Conservation (phyloP, 2,329 filamentous ascomycete species). For the Cladosporium sp. region DNA sequence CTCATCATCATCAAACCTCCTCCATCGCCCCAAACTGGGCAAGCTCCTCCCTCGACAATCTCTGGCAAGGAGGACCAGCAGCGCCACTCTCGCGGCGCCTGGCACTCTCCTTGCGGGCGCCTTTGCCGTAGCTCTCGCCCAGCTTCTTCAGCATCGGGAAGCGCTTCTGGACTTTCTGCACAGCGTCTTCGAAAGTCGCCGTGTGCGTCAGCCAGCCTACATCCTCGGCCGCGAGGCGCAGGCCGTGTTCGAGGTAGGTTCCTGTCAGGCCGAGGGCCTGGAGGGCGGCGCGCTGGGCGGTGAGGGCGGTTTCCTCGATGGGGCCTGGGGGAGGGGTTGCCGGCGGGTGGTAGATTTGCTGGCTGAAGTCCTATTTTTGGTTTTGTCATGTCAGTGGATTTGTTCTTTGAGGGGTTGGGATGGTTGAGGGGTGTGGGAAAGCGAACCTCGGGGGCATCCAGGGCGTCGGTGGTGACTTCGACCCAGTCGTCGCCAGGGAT, state of each 20-base stretch:
- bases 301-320: conserved; percentile 1
- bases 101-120: background rate
- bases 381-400: background rate
- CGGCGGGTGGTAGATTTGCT: background rate
- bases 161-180: background rate
- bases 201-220: conserved; percentile 14
- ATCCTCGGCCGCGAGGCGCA: conserved; percentile 5
- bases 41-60: background rate
- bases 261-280: conserved; percentile 9
- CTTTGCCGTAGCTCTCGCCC: conserved; percentile 8
- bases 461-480: background rate
- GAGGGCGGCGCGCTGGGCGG: conserved; percentile 2
- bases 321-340: conserved; percentile 1
- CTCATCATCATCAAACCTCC: background rate
- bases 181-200: background rate
- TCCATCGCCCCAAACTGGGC: background rate
- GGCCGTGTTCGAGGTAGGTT: background rate
- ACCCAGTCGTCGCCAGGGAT: background rate
- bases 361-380: background rate
- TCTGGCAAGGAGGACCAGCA: background rate
- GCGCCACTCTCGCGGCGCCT: background rate
- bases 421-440: background rate
- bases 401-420: background rate
- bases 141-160: conserved; percentile 6
- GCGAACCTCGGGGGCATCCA: background rate